Base-by-base conservation (phyloP, 495 filamentous ascomycete genomes). In the Daldinia caldariorum region DNA sequence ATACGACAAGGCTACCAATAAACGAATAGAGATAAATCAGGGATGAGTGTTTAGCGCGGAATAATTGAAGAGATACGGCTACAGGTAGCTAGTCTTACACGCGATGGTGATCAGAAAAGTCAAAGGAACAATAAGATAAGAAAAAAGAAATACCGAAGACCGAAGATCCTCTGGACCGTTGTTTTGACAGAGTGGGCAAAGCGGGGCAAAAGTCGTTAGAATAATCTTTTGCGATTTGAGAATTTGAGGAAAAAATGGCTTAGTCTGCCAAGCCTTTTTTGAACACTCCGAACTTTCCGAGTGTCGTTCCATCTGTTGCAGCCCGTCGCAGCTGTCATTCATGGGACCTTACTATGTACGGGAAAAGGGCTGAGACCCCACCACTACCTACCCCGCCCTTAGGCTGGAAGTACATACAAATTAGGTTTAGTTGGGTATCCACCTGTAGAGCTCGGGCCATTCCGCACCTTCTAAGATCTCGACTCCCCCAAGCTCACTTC, bases 241-340 rank as follows among this genome's bases (percentile, higher is more conserved):
- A 55, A 39, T 56, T 26, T 47, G 31, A 37, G 34, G 63, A 64
- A 43, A 43, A 35, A 35, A 35, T 49, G 13, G 14, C 10, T 14
- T 56, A 16, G 38, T 3, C 2, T 64, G 70, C 60, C 64, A 67
- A 68, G 65, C 26, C 50, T 41, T 63, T 56, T 26, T 18, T 34
- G 12, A 61, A 72, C 29, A 61, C 70, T 59, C 70, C 70, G 70
- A 72, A 65, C 70, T 64, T 68, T 72, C 70, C 70, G 70, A 72
- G 50, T 14, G 26, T 35, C 34, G 34, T 35, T 35, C 34, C 34
- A 35, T 14, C 37, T 4, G 18, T 47, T 12, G 3, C 43, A 47
- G 32, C 54, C 16, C 49, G 26, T 53, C 31, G 13, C 29, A 53
- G 22, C 29, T 32, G 49, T 53, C 18, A 32, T 32, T 2, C 13